These are phyloP conservation scores for Fraxinus albicans DNA, from an alignment of 305 asterid genomes.

Conservation along the genomic window DNA sequence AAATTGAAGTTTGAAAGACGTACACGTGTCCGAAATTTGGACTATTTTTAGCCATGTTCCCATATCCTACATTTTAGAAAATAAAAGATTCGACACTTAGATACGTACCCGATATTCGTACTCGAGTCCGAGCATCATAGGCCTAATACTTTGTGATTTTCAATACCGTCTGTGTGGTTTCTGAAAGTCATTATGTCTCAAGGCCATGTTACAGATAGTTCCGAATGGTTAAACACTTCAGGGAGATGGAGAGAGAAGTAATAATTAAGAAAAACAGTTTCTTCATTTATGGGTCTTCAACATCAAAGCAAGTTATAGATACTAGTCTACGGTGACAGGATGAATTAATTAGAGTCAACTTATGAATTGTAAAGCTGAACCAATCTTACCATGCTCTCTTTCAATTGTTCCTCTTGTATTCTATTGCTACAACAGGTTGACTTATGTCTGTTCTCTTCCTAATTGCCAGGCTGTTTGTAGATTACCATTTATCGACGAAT, in stretches of 20 bases:
- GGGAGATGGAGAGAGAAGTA: background rate
- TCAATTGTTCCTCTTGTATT: background rate
- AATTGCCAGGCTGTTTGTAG: constrained; percentile 54
- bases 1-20: too few species aligned
- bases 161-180: background rate
- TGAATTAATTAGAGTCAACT: background rate
- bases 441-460: constrained; percentile 22
- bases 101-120: too few species aligned
- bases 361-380: background rate
- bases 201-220: background rate
- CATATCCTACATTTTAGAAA: too few species aligned
- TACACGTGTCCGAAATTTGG: too few species aligned
- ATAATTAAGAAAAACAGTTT: background rate
- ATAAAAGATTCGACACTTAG: too few species aligned
- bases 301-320: background rate
- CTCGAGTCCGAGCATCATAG: too few species aligned
- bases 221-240: background rate
- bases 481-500: constrained; percentile 58
- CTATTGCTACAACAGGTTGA: background rate
- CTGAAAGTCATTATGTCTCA: background rate
- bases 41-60: too few species aligned
- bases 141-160: background rate
- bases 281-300: background rate
- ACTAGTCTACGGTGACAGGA: background rate
- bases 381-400: background rate